Conservation (phyloP, 441 rosid species). For the Populus trichocarpa region DNA sequence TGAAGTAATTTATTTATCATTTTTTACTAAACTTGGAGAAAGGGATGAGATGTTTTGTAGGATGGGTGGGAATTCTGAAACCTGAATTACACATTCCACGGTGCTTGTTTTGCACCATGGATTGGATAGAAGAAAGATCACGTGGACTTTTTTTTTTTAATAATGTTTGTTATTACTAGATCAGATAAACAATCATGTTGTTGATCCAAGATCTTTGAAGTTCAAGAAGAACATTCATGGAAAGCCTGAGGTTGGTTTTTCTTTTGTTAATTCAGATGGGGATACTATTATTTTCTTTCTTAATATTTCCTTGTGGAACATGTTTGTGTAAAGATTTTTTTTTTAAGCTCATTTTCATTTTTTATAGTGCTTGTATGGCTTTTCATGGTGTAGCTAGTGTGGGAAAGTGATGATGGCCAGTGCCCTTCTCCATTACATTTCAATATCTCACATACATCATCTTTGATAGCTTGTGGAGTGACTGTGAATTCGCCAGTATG, state of each 20-base stretch:
- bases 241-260: conserved; percentile 74
- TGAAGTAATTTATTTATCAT: not conserved
- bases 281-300: not conserved
- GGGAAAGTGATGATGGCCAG: conserved; percentile 37
- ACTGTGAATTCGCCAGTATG: conserved; percentile 53
- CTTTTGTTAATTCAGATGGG: too few species aligned
- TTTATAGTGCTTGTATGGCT: too few species aligned
- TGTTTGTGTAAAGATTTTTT: not conserved
- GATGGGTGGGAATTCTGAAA: not conserved
- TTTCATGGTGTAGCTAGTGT: conserved; percentile 52
- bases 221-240: conserved; percentile 76
- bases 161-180: conserved; percentile 35
- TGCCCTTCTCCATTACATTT: conserved; percentile 52
- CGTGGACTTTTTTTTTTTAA: not conserved
- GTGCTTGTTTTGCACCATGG: not conserved
- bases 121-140: too few species aligned
- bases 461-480: conserved; percentile 85
- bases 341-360: too few species aligned
- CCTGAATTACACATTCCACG: not conserved
- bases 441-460: conserved; percentile 81
- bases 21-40: not conserved
- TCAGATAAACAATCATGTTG: conserved; percentile 45
- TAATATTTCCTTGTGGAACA: not conserved
- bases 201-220: conserved; percentile 59
- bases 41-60: not conserved